Conservation (phyloP, 371 early-diverging fungal genomes). For the Blakeslea trispora region DNA sequence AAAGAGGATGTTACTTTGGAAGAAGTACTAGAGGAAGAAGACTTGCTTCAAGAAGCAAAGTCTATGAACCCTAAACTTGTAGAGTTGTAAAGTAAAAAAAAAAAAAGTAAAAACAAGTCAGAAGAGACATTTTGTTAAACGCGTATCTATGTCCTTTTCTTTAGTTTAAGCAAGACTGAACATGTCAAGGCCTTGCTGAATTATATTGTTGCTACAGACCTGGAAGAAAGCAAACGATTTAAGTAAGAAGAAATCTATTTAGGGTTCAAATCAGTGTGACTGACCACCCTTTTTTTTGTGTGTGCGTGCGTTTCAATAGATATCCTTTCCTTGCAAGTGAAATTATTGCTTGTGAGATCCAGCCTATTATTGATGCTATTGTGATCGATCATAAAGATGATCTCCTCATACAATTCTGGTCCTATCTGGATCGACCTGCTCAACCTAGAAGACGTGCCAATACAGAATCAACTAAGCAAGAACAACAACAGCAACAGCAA, state of each 20-base stretch:
- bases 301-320: conserved; percentile 34
- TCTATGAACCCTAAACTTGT: conserved; percentile 75
- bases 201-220: conserved; percentile 63
- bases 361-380: conserved; percentile 77
- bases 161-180: conserved; percentile 64
- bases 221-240: conserved; percentile 72
- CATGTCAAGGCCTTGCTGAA: conserved; percentile 60
- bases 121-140: background rate
- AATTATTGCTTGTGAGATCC: conserved; percentile 83
- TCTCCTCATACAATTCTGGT: conserved; percentile 78
- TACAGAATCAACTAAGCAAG: too few species aligned
- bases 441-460: conserved; percentile 26
- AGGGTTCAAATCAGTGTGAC: too few species aligned
- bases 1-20: conserved; percentile 73
- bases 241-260: conserved; percentile 58
- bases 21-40: conserved; percentile 79
- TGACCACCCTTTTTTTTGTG: background rate
- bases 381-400: conserved; percentile 53
- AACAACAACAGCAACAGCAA: too few species aligned
- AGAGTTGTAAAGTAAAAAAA: conserved; percentile 70
- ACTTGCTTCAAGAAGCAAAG: conserved; percentile 83
- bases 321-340: conserved; percentile 86
- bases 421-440: conserved; percentile 70
- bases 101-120: conserved; percentile 9
- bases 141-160: background rate